A percentile compares a stretch with the other conserved stretches of the same genome.
phyloP scores from a whole-genome alignment of 176 grass and related monocot species.

The Secale cereale region DNA sequence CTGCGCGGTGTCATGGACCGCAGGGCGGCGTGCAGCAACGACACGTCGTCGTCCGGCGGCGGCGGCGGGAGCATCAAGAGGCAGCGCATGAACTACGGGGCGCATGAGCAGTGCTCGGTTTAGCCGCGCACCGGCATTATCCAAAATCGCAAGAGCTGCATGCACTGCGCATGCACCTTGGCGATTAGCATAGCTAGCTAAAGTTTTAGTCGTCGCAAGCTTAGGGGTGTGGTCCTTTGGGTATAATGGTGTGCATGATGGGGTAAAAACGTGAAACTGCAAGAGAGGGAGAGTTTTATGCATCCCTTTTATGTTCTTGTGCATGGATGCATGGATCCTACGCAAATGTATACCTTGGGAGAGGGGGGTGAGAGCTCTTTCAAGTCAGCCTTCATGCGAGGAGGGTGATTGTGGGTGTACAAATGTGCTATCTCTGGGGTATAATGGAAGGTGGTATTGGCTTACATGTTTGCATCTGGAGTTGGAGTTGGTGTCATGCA shows the following conservation, averaged over 20 bases:
- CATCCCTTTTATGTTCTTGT: constrained; percentile 38
- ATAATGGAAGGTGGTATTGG: constrained; percentile 18
- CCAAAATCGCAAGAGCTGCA: not conserved
- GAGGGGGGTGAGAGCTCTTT: not conserved
- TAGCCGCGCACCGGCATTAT: constrained; percentile 25
- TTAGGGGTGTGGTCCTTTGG: constrained; percentile 25
- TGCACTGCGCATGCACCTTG: constrained; percentile 5
- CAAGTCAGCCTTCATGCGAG: not conserved
- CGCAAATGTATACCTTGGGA: not conserved
- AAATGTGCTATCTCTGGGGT: not conserved
- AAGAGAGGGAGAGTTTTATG: constrained; percentile 70
- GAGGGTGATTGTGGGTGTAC: not conserved
- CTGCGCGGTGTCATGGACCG: constrained; percentile 74
- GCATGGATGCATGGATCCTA: not conserved
- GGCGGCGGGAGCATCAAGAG: constrained; percentile 61
- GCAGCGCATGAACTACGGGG: constrained; percentile 81
- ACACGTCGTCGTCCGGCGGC: constrained; percentile 48
- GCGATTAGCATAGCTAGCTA: constrained; percentile 3
- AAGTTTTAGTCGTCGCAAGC: not conserved
- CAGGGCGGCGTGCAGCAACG: constrained; percentile 46
- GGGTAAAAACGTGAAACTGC: not conserved
- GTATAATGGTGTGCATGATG: constrained; percentile 47
- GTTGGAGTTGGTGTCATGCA: too few species aligned
- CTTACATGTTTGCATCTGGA: too few species aligned
- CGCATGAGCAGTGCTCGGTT: constrained; percentile 43